phyloP scores from a whole-genome alignment of 2,329 filamentous ascomycete genomes.

The Penicillium sp. region DNA sequence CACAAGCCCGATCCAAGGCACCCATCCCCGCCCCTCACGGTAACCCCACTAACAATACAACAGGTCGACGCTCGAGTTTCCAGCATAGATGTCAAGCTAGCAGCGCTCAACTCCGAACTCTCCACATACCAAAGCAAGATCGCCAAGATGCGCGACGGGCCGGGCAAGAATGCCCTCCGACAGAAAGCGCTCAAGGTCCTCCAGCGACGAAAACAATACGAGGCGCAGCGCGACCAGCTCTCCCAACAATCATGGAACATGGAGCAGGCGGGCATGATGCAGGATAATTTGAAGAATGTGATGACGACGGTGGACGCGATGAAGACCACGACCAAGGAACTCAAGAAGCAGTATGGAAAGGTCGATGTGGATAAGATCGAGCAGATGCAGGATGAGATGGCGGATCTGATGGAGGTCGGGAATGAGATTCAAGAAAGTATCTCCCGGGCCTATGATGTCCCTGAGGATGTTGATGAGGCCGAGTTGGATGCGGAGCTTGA shows the following conservation, averaged over 20 bases:
- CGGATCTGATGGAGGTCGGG: constrained; percentile 92
- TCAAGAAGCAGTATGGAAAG: constrained; percentile 93
- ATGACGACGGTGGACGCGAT: constrained; percentile 98
- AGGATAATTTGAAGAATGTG: constrained; percentile 96
- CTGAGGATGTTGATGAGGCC: constrained; percentile 94
- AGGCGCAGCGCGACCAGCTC: constrained; percentile 88
- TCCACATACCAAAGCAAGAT: constrained; percentile 84
- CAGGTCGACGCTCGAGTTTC: constrained; percentile 78
- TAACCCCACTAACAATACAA: constrained; percentile 12
- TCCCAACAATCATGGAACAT: constrained; percentile 97
- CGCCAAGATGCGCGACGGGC: constrained; percentile 89
- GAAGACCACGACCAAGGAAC: constrained; percentile 92
- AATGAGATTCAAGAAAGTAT: constrained; percentile 98
- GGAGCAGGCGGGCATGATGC: constrained; percentile 98
- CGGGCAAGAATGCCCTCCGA: constrained; percentile 88
- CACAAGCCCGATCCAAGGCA: not conserved
- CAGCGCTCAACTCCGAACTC: constrained; percentile 87
- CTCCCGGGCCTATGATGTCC: constrained; percentile 85
- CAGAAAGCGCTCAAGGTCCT: constrained; percentile 93
- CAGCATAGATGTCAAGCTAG: constrained; percentile 90
- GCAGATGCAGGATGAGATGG: constrained; percentile 97
- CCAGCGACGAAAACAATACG: constrained; percentile 91
- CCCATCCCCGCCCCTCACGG: not conserved
- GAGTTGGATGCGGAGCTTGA: constrained; percentile 96
- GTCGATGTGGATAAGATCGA: constrained; percentile 98